These are phyloP conservation scores for Plasmodium knowlesi DNA, from an alignment of 169 alveolate species.

Conservation along the genomic window DNA sequence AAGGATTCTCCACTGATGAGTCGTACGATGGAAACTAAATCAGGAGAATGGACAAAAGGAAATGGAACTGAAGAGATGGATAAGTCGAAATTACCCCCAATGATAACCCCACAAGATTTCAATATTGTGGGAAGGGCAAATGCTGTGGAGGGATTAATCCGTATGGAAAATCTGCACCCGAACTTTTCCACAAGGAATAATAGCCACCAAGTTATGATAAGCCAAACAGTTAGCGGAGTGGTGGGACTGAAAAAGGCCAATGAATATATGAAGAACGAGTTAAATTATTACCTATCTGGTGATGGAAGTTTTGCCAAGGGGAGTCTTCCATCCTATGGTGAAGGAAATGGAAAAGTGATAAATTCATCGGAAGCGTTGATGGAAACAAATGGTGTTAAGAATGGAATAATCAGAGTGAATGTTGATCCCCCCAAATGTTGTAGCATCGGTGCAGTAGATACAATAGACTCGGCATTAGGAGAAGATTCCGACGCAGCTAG, in stretches of 20 bases:
- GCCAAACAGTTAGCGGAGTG: constrained; percentile 13
- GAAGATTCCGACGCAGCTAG: not conserved
- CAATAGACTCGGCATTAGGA: not conserved
- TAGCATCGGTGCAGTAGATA: not conserved
- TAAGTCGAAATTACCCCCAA: not conserved
- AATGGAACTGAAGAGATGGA: not conserved
- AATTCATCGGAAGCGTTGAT: not conserved
- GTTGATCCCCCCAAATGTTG: not conserved
- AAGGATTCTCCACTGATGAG: not conserved
- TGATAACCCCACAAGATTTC: not conserved
- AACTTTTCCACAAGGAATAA: not conserved
- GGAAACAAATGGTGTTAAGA: not conserved
- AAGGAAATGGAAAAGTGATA: not conserved
- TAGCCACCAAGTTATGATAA: not conserved
- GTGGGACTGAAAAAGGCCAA: constrained; percentile 48
- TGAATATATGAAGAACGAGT: constrained; percentile 49
- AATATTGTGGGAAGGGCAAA: not conserved
- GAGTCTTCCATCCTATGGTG: not conserved
- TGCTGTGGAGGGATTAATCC: not conserved
- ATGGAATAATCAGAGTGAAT: not conserved
- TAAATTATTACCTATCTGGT: constrained; percentile 13
- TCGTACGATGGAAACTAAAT: not conserved
- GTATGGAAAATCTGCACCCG: not conserved
- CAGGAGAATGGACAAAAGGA: not conserved
- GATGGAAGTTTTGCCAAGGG: not conserved